Base-by-base conservation (phyloP, 441 rosid genomes). In the Erysimum cheiri region DNA sequence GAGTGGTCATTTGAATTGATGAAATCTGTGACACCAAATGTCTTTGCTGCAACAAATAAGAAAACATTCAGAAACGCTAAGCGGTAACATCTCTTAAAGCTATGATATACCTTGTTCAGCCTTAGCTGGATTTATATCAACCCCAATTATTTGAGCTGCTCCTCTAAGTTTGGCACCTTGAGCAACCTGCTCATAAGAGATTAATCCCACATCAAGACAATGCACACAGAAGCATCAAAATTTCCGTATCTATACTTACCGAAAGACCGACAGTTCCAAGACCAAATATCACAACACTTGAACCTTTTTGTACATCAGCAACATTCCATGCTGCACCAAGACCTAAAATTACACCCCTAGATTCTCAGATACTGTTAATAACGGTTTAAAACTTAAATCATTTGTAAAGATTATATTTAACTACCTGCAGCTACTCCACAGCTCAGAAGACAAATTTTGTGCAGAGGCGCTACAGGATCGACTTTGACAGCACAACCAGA, bases 291-390 rank as follows among this genome's bases (percentile, higher is more conserved):
- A 76, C 96, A 31, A 92, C 96, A 13, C 82, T 86, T 15, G 96
- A 87, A 81, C 96, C 97, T 84, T 83, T 39, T 1, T 85, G 80
- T 80, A 94, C 68, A 72, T 88, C 68, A 40, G 98, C 99, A 47
- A 94, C 98, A 67, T 92, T 94, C 98, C 98, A 94, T 41, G 98
- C 99, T 4, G 98, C 98, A 56, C 99, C 99, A 77, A 92, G 79
- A 70, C 99, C 99, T 92, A 54, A 37, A 41, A 70, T 61, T 36
- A 40, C 64, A 52, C 31, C 15, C 2, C 5, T 31, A 49, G 22
- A 48, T 47, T 47, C 64, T 67, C 32, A 77, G 62, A 19, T 36
- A 53, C 3, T 10, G 2, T 22, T 31, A 8, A 24, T 59, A 58
- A 49, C 3, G 35, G 0, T 52, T 15, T 10, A 56, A 19, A 59